Conservation (phyloP, 148 eudicot genomes). For the Agrostemma githago region DNA sequence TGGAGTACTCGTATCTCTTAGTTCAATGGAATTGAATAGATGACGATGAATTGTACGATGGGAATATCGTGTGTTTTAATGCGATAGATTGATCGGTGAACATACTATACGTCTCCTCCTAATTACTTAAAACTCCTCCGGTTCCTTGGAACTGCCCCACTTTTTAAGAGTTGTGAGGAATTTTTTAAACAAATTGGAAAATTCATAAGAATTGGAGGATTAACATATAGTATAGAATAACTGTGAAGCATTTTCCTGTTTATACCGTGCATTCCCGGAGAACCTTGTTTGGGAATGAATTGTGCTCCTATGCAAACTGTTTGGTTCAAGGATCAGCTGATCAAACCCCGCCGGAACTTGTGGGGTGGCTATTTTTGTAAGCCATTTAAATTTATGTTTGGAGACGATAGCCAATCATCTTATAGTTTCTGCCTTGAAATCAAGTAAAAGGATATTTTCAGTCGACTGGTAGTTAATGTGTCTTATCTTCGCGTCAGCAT, state of each 20-base stretch:
- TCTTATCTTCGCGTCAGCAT: neutral
- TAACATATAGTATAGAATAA: neutral
- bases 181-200: neutral
- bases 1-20: neutral
- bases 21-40: neutral
- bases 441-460: too few relatives aligned
- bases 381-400: neutral
- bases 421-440: neutral
- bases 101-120: neutral
- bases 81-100: neutral
- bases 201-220: neutral
- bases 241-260: neutral
- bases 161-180: neutral
- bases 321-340: too few relatives aligned
- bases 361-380: neutral
- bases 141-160: neutral
- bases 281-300: neutral
- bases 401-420: neutral
- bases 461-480: neutral
- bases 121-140: neutral
- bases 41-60: neutral
- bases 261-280: neutral
- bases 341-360: neutral
- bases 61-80: neutral
- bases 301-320: neutral